phyloP scores from a whole-genome alignment of 2,329 filamentous ascomycete genomes.

The Penicillium sp. region DNA sequence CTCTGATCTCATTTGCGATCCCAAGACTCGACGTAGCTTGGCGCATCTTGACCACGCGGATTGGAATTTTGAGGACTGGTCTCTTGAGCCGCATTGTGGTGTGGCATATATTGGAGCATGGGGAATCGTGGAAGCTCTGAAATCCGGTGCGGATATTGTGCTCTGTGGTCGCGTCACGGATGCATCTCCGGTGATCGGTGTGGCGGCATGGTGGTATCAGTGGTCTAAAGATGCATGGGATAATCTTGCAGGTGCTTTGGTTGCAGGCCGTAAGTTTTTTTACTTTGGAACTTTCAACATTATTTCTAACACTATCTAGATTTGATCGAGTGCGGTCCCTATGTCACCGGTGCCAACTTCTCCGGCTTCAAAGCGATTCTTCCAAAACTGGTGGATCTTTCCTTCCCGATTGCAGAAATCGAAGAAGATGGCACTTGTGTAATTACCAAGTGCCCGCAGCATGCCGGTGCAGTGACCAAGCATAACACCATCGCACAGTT shows the following conservation, averaged over 20 bases:
- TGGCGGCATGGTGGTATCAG: slow-evolving; percentile 60
- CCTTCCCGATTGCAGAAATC: slow-evolving; percentile 57
- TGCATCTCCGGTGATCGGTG: slow-evolving; percentile 59
- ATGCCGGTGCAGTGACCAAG: slow-evolving; percentile 47
- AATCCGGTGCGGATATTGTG: slow-evolving; percentile 46
- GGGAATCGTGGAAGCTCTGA: slow-evolving; percentile 39
- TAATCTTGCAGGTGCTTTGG: slow-evolving; percentile 54
- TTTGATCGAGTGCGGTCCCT: slow-evolving; percentile 59
- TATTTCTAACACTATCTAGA: slow-evolving; percentile 26
- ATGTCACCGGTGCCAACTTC: slow-evolving; percentile 61
- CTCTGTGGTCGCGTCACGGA: slow-evolving; percentile 49
- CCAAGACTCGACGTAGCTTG: background rate
- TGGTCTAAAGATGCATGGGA: slow-evolving; percentile 51
- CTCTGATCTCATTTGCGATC: background rate
- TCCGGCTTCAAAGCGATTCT: slow-evolving; percentile 43
- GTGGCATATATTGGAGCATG: slow-evolving; percentile 6
- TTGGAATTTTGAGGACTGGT: background rate
- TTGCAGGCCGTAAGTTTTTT: slow-evolving; percentile 48
- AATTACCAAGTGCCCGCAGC: slow-evolving; percentile 54
- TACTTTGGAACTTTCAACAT: too few species aligned
- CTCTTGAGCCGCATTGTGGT: background rate
- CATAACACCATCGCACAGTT: slow-evolving; percentile 52
- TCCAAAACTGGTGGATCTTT: background rate
- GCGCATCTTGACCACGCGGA: background rate
- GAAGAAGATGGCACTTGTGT: slow-evolving; percentile 50